Conservation (phyloP, 805 yeast genomes). For the Candida multigemmis region DNA sequence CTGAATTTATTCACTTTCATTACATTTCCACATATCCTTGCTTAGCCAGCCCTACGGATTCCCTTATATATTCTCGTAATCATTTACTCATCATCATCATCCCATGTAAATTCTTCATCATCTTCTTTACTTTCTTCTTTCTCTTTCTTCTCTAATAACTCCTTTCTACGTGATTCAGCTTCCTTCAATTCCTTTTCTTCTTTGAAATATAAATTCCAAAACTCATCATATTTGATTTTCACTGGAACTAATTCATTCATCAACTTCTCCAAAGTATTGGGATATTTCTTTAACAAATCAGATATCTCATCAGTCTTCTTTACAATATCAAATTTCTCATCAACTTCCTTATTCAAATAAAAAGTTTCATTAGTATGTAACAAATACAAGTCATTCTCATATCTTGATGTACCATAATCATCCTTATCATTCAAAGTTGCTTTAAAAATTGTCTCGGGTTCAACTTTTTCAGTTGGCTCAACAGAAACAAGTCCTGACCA, state of each 20-base stretch:
- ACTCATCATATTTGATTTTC: slow-evolving; percentile 44
- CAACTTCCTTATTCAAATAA: slow-evolving; percentile 9
- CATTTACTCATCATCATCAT: slow-evolving; percentile 43
- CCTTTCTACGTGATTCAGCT: slow-evolving; percentile 60
- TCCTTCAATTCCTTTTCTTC: slow-evolving; percentile 43
- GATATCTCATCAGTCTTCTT: slow-evolving; percentile 43
- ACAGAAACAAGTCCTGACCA: slow-evolving; percentile 31
- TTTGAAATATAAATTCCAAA: slow-evolving; percentile 70
- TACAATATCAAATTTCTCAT: slow-evolving; percentile 32
- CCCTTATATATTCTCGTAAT: slow-evolving; percentile 12
- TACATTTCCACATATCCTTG: neutral
- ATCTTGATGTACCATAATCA: slow-evolving; percentile 29
- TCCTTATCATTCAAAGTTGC: slow-evolving; percentile 8
- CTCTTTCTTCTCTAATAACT: slow-evolving; percentile 39
- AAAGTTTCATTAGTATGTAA: slow-evolving; percentile 23
- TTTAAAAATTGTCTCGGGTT: slow-evolving; percentile 14
- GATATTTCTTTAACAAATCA: slow-evolving; percentile 35
- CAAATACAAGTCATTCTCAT: slow-evolving; percentile 28
- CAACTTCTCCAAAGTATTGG: slow-evolving; percentile 39
- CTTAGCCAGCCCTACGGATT: slow-evolving; percentile 24
- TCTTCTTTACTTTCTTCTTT: slow-evolving; percentile 21
- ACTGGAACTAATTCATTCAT: slow-evolving; percentile 64
- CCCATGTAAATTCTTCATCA: slow-evolving; percentile 47
- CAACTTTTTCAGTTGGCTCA: slow-evolving; percentile 5
- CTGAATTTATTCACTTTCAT: no score